Base-by-base conservation (phyloP, 371 early-diverging fungal species). In the Catenaria anguillulae region DNA sequence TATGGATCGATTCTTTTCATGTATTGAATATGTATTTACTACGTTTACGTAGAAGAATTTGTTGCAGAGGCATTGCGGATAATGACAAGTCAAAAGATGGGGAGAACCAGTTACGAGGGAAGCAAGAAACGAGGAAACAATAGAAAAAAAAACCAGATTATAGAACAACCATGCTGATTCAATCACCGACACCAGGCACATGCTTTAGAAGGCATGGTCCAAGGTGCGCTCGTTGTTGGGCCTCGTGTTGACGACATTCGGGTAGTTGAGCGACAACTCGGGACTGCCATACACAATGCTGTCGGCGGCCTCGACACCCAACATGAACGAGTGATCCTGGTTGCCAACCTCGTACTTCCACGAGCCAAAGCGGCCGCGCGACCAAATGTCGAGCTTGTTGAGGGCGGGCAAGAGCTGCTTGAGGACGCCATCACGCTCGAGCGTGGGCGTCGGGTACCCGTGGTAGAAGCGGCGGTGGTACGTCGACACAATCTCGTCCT, bases 331-430 rank as follows among this genome's bases (percentile, higher is more conserved):
- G 62, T 70, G 70, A 60, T 70, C 70, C 50, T 70, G 70, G 62
- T 70, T 70, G 58, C 60, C 70, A 15, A 70, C 67, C 60, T 70
- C 70, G 61, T 70, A 70, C 65, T 67, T 70, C 70, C 70, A 70
- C 24, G 65, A 62, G 8, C 70, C 70, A 50, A 70, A 70, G 15
- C 70, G 67, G 15, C 70, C 70, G 23, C 67, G 65, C 21, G 67
- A 67, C 70, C 65, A 65, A 60, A 70, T 70, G 13, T 61, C 55
- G 35, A 63, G 36, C 36, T 65, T 61, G 42, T 65, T 48, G 23
- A 70, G 64, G 50, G 34, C 65, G 17, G 70, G 70, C 29, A 67
- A 56, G 40, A 70, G 34, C 31, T 54, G 46, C 24, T 37, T 52
- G 36, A 70, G 55, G 26, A 62, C 65, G 24, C 60, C 36, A 56